Percentiles rank a stretch among this genome's conserved stretches.
Evolutionary conservation across 2,329 filamentous ascomycete genomes (phyloP).

Genomic region (Penicillium vulpinum): DNA sequence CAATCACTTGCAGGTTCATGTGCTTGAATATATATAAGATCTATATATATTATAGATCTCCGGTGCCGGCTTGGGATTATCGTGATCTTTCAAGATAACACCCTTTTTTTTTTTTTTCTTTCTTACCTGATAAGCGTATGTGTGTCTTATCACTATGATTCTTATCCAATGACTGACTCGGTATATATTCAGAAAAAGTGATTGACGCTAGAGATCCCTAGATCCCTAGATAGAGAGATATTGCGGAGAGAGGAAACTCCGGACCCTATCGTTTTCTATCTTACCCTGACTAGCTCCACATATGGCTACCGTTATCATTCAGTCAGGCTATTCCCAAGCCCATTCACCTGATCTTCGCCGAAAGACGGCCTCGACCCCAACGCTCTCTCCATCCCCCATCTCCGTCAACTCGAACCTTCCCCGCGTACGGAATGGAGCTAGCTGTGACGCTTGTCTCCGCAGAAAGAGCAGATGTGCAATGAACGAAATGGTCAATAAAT

Average conservation of each 20-base stretch:
- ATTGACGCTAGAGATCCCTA: background rate
- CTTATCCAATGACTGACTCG: conserved; percentile 14
- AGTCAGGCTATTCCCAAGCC: conserved; percentile 28
- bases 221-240: no score
- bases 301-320: conserved; percentile 45
- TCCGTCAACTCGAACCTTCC: conserved; percentile 26
- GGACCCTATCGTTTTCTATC: conserved; percentile 1
- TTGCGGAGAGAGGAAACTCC: background rate
- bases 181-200: background rate
- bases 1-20: conserved; percentile 28
- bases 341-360: conserved; percentile 30
- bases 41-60: background rate
- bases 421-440: conserved; percentile 40
- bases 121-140: conserved; percentile 13
- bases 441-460: conserved; percentile 46
- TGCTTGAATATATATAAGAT: conserved; percentile 7
- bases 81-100: conserved; percentile 16
- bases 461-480: conserved; percentile 47
- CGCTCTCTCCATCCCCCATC: conserved; percentile 27
- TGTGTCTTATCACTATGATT: conserved; percentile 20
- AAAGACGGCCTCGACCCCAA: conserved; percentile 24
- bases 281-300: conserved; percentile 14
- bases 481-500: conserved; percentile 46
- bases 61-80: conserved; percentile 5
- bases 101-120: background rate